These are phyloP conservation scores for Emergomyces pasteurianus DNA, from an alignment of 2,329 filamentous ascomycete genomes.

Conservation along the genomic window DNA sequence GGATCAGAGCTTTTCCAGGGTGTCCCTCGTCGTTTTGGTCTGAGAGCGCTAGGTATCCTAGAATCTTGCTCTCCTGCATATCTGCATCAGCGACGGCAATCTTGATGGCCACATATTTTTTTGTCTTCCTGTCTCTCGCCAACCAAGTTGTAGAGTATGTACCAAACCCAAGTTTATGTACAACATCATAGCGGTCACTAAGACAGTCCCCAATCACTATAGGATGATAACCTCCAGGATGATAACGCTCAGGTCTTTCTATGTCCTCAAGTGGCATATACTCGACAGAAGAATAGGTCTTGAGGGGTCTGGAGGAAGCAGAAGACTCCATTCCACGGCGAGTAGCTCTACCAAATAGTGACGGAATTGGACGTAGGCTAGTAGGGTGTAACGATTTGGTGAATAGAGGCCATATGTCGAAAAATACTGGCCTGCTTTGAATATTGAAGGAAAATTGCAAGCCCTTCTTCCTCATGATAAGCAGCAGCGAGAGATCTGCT, in stretches of 20 bases:
- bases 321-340: too few species aligned
- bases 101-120: constrained; percentile 4
- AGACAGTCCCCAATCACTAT: background rate
- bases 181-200: background rate
- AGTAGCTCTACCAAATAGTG: too few species aligned
- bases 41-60: background rate
- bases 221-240: background rate
- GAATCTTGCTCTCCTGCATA: background rate
- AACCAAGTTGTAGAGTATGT: constrained; percentile 7
- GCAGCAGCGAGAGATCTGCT: too few species aligned
- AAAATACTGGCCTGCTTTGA: too few species aligned
- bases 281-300: too few species aligned
- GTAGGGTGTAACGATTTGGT: too few species aligned
- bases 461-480: too few species aligned
- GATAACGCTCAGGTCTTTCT: background rate
- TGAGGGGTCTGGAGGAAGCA: too few species aligned
- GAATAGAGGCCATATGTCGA: too few species aligned
- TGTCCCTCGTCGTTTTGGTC: background rate
- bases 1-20: constrained; percentile 11
- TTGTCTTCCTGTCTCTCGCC: constrained; percentile 1
- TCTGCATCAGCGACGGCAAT: background rate
- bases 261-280: too few species aligned
- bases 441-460: too few species aligned
- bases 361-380: too few species aligned
- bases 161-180: background rate